Evolutionary conservation across 805 yeast species (phyloP), one percentile per base, ranked within the genome.

Genomic region (Wickerhamiella shivajii): DNA sequence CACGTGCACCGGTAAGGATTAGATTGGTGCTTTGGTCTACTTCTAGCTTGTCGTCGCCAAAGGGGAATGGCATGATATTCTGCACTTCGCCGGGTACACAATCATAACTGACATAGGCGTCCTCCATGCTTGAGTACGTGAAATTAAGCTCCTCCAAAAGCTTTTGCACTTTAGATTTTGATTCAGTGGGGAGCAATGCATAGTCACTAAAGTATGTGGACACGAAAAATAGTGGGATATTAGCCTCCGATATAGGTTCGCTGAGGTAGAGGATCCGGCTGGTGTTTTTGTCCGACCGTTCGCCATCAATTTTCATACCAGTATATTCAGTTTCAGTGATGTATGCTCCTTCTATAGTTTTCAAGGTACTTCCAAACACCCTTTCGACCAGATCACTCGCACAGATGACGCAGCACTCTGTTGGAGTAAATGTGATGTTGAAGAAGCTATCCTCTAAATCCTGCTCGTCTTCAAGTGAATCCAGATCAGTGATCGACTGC

Each of bases 191-290:
- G n/a, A 73, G 60, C 29, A 74, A 54, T 15, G 74, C 73, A 29
- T 69, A 67, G 50, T 74, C 78, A 25, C 72, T 66, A 50, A 71
- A 73, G 51, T 74, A 76, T 21, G 74, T 69, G 12, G 74, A 64
- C 20, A 74, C 50, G 51, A 74, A 74, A 46, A 71, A 74, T 21
- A 74, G 57, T 2, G 79, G 64, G 19, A 74, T 70, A 12, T 60
- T 62, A 29, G 69, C 69, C 24, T 59, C 56, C 1, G 76, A 64
- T n/a, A 74, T 53, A 1, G 80, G 80, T 32, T 60, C 58, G 1
- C 77, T 70, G 24, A 74, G 52, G 35, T 67, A 69, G 29, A 74
- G 49, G 11, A 74, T 71, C 26, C 74, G 54, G 3, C 46, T 33
- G 24, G 63, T 61, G 27, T 67, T 69, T 41, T 66, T 69, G 42